Conservation (phyloP, 2,329 filamentous ascomycete genomes). For the Malbranchea cinnamomea region DNA sequence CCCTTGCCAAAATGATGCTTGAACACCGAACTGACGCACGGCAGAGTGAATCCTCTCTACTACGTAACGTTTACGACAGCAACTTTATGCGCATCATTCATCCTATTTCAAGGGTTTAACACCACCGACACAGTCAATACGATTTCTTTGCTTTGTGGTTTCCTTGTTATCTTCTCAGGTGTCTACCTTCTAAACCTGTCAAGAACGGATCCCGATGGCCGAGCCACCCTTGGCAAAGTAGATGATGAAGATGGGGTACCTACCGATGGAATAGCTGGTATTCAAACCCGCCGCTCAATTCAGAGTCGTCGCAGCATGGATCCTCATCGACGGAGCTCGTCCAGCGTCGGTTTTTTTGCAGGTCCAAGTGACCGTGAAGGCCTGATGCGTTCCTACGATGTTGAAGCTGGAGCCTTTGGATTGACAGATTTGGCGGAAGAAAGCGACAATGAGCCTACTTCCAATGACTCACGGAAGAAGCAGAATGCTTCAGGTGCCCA, state of each 20-base stretch:
- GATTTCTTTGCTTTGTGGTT: slow-evolving; percentile 79
- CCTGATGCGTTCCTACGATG: slow-evolving; percentile 77
- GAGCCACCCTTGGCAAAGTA: slow-evolving; percentile 43
- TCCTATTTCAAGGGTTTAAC: slow-evolving; percentile 92
- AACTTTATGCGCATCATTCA: slow-evolving; percentile 86
- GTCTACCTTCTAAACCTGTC: slow-evolving; percentile 96
- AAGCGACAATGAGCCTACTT: slow-evolving; percentile 23
- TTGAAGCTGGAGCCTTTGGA: slow-evolving; percentile 64
- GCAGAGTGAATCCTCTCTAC: slow-evolving; percentile 84
- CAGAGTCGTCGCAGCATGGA: slow-evolving; percentile 63
- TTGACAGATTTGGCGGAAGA: slow-evolving; percentile 68
- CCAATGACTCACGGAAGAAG: slow-evolving; percentile 1
- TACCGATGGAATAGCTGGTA: slow-evolving; percentile 77
- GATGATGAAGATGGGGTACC: slow-evolving; percentile 62
- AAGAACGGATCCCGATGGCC: slow-evolving; percentile 73
- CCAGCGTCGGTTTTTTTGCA: slow-evolving; percentile 43
- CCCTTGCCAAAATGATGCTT: not conserved
- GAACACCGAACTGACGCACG: too few relatives aligned
- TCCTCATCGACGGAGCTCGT: slow-evolving; percentile 43
- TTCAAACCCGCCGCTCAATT: slow-evolving; percentile 88
- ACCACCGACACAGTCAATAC: slow-evolving; percentile 85
- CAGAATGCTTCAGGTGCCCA: slow-evolving; percentile 1
- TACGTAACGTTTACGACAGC: slow-evolving; percentile 96
- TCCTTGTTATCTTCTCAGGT: slow-evolving; percentile 86
- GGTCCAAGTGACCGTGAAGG: slow-evolving; percentile 55